Base-by-base conservation (phyloP, 169 alveolate species). In the Cryptosporidium baileyi region DNA sequence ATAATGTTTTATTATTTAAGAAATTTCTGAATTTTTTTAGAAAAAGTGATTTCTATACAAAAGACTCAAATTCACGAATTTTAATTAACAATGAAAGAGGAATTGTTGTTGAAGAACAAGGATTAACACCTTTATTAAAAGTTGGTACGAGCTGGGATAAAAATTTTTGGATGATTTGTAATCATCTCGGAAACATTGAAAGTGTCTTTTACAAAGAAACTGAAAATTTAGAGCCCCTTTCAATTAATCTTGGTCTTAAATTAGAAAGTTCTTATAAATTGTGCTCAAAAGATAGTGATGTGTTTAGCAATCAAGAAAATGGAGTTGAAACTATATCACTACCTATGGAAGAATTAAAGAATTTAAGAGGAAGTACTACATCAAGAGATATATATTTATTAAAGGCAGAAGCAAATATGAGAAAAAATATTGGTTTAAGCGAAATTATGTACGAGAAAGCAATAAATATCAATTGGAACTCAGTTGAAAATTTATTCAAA, bases 111-210 rank as follows among this genome's bases (percentile, higher is more conserved):
- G 81, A 65, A 26, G 32, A 65, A 17, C 24, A 36, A 45, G 63
- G 81, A 26, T 52, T 74, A 59, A 54, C 85, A 22, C 57, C 74
- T 5, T 54, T 74, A 41, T 59, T 74, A n/a, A 57, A 54, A 19
- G 34, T 41, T 38, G 85, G 85, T 11, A 74, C 85, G 19, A 34
- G 67, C 30, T 74, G 85, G 85, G 74, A 74, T 57, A n/a, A 11
- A 3, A 60, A 34, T 6, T 38, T 7, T 4, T 54, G 22, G 38
- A 54, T 32, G 26, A 57, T 54, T 13, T 17, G 26, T n/a, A 41
- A 74, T n/a, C 67, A 52, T 11, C 17, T 54, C 0, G 57, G 24
- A 0, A 6, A 28, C 0, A 11, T 4, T 57, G 11, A 57, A 17
- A 30, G 24, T 13, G 28, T 7, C 41, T 17, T 5, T 11, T 5